Conservation (phyloP, 768 basidiomycete species). For the Boletellus emodensis region DNA sequence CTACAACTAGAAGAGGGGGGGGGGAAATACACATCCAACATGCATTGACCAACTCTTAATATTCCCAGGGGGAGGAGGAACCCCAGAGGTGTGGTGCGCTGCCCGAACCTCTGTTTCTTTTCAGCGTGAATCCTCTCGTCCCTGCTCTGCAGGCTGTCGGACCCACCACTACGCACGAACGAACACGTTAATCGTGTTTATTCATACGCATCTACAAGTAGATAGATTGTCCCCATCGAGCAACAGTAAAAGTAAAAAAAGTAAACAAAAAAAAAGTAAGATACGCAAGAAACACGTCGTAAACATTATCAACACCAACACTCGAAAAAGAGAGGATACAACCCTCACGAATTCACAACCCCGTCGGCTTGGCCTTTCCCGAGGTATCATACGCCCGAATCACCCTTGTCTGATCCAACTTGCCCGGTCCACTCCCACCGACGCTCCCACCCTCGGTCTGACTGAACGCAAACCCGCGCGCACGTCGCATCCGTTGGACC, state of each 20-base stretch:
- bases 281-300: background rate
- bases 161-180: too few relatives aligned
- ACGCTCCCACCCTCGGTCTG: conserved; percentile 79
- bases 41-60: too few relatives aligned
- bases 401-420: conserved; percentile 82
- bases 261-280: background rate
- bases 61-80: too few relatives aligned
- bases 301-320: too few relatives aligned
- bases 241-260: background rate
- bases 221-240: background rate
- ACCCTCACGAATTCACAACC: conserved; percentile 46
- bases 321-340: background rate
- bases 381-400: conserved; percentile 89
- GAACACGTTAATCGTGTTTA: too few relatives aligned
- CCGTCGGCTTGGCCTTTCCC: conserved; percentile 66
- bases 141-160: too few relatives aligned
- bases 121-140: too few relatives aligned
- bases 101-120: too few relatives aligned
- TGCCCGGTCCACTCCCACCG: background rate
- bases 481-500: conserved; percentile 93
- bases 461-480: conserved; percentile 96
- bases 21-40: too few relatives aligned
- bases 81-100: too few relatives aligned
- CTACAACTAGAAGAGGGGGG: too few relatives aligned
- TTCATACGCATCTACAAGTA: too few relatives aligned